Conservation (phyloP, 1,284 basidiomycete species). For the Trichosporon ovoides region DNA sequence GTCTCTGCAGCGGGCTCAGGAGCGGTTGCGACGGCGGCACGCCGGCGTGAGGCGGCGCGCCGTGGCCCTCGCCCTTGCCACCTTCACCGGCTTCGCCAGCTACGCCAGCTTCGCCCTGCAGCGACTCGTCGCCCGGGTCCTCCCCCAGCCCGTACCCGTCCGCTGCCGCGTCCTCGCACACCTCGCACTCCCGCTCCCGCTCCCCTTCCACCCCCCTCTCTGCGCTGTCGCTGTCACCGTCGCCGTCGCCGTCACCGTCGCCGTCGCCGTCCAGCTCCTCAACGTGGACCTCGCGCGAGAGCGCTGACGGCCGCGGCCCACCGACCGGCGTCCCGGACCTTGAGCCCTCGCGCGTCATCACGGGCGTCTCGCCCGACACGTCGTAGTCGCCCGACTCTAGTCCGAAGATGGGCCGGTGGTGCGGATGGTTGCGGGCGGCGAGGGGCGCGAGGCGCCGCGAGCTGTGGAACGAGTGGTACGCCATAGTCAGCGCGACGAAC, state of each 20-base stretch:
- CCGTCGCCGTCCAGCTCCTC: background rate
- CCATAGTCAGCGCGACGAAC: constrained; percentile 24
- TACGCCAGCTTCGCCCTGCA: background rate
- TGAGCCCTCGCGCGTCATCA: background rate
- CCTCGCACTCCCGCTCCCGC: too few relatives aligned
- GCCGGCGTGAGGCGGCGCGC: background rate
- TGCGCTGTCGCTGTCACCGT: too few relatives aligned
- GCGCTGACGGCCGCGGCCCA: too few relatives aligned
- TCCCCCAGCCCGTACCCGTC: background rate
- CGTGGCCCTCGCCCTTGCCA: background rate
- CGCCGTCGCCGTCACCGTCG: too few relatives aligned
- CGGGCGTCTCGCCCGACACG: background rate
- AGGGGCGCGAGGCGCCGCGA: constrained; percentile 11
- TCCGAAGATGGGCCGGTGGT: background rate
- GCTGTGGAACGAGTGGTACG: constrained; percentile 26
- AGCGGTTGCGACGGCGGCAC: constrained; percentile 19
- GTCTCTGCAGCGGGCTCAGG: constrained; percentile 31
- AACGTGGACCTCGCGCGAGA: background rate
- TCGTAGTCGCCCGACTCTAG: background rate
- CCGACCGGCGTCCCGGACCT: background rate
- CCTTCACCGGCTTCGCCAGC: too few relatives aligned
- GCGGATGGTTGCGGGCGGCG: background rate
- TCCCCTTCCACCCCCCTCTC: background rate
- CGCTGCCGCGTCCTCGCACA: background rate
- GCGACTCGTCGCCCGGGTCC: background rate